phyloP scores from a whole-genome alignment of 352 stramenopile species.

The Phytophthora pinifolia region DNA sequence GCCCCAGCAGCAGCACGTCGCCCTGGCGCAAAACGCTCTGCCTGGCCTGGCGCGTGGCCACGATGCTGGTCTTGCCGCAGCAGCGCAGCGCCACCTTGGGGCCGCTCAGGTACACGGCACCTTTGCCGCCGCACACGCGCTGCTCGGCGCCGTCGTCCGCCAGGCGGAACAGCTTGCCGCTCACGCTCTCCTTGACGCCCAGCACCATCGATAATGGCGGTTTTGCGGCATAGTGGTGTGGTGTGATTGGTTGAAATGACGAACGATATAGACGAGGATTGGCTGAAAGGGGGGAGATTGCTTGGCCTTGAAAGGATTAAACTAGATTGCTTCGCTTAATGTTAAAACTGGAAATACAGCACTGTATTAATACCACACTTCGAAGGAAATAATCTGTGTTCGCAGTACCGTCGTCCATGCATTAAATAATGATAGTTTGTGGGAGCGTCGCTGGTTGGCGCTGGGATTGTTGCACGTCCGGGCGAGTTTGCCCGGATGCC shows the following conservation, averaged over 20 bases:
- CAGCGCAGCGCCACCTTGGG: conserved; percentile 71
- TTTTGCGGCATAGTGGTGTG: not conserved
- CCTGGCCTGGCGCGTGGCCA: conserved; percentile 69
- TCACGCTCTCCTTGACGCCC: conserved; percentile 76
- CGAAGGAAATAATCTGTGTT: too few species aligned
- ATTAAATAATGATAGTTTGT: conserved; percentile 35
- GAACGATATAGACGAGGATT: not conserved
- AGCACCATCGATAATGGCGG: conserved; percentile 31
- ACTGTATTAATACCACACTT: too few species aligned
- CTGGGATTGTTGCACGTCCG: conserved; percentile 24
- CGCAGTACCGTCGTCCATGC: too few species aligned
- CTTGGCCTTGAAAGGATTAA: too few species aligned
- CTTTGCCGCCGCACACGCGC: conserved; percentile 69
- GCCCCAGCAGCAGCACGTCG: conserved; percentile 66
- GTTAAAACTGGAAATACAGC: too few species aligned
- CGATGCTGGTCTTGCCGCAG: conserved; percentile 73
- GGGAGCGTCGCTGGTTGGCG: conserved; percentile 4
- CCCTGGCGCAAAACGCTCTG: conserved; percentile 75
- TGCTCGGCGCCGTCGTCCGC: conserved; percentile 48
- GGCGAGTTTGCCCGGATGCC: conserved; percentile 12
- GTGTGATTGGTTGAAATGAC: conserved; percentile 6
- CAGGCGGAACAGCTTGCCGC: conserved; percentile 51
- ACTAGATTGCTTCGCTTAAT: too few species aligned
- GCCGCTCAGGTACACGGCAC: conserved; percentile 66
- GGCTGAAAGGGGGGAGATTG: not conserved